Evolutionary conservation across 2,329 filamentous ascomycete genomes (phyloP).

Genomic region (Cladobotryum mycophilum): DNA sequence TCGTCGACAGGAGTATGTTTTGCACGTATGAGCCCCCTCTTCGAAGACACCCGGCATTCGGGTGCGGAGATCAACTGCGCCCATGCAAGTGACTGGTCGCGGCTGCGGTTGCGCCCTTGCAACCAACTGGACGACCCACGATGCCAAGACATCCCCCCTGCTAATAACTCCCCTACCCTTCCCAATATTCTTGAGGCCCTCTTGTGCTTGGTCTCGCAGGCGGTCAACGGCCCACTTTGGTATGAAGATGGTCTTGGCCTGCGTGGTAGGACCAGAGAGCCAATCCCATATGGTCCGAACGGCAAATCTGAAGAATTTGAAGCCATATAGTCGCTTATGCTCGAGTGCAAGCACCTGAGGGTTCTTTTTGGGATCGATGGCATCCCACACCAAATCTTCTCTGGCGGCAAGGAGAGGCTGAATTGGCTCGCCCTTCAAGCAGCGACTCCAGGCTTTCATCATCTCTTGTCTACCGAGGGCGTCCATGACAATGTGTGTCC

Average conservation of each 20-base stretch:
- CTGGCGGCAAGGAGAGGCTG: constrained; percentile 22
- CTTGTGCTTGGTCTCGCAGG: background rate
- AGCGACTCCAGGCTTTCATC: constrained; percentile 38
- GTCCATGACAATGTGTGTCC: constrained; percentile 42
- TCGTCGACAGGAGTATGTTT: constrained; percentile 19
- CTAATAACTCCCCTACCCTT: background rate
- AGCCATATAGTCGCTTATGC: background rate
- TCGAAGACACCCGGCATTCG: constrained; percentile 13
- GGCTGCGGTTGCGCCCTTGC: background rate
- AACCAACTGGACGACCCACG: background rate
- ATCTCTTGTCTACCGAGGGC: constrained; percentile 36
- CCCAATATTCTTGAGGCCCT: background rate
- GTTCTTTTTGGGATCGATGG: background rate
- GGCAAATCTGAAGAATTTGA: background rate
- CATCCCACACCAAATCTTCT: background rate
- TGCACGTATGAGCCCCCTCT: constrained; percentile 18
- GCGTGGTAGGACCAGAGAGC: background rate
- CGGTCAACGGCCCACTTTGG: background rate
- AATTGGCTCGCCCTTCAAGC: constrained; percentile 38
- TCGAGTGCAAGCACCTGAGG: background rate
- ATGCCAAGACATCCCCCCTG: background rate
- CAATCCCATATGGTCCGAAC: background rate
- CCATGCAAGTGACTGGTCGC: constrained; percentile 19
- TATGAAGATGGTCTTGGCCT: background rate
- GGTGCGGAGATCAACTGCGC: constrained; percentile 21